Evolutionary conservation across 306 rosid genomes (phyloP).

Genomic region (Inga oerstediana): DNA sequence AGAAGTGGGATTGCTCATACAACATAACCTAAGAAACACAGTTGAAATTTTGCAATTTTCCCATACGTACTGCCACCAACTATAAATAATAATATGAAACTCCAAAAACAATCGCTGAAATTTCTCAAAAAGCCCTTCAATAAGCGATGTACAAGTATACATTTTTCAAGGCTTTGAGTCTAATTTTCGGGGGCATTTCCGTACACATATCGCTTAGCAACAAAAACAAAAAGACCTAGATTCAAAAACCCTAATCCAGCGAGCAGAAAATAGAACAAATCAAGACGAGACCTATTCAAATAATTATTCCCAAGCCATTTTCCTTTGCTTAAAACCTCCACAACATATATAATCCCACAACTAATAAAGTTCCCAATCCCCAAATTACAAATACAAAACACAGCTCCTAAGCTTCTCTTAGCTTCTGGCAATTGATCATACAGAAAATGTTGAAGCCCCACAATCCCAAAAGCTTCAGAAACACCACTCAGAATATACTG

Average conservation of each 20-base stretch:
- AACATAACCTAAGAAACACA: too few relatives aligned
- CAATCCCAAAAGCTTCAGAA: background rate
- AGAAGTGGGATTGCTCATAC: too few relatives aligned
- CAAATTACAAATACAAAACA: background rate
- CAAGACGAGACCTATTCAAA: background rate
- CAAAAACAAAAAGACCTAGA: background rate
- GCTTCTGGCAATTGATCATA: background rate
- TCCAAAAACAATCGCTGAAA: too few relatives aligned
- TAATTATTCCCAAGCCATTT: background rate
- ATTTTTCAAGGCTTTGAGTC: background rate
- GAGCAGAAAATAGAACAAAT: background rate
- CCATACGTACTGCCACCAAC: too few relatives aligned
- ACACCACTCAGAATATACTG: background rate
- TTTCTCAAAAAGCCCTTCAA: background rate
- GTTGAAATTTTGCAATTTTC: too few relatives aligned
- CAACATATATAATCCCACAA: background rate
- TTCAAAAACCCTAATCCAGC: background rate
- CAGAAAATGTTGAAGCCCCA: conserved; percentile 1
- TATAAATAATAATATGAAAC: too few relatives aligned
- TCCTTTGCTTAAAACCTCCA: background rate
- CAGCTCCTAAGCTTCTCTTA: background rate
- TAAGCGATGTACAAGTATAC: background rate
- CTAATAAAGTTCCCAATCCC: conserved; percentile 1
- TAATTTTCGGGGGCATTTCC: background rate
- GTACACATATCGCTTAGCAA: background rate